Base-by-base conservation (phyloP, 345 rosid species). In the Euphorbia peplus region DNA sequence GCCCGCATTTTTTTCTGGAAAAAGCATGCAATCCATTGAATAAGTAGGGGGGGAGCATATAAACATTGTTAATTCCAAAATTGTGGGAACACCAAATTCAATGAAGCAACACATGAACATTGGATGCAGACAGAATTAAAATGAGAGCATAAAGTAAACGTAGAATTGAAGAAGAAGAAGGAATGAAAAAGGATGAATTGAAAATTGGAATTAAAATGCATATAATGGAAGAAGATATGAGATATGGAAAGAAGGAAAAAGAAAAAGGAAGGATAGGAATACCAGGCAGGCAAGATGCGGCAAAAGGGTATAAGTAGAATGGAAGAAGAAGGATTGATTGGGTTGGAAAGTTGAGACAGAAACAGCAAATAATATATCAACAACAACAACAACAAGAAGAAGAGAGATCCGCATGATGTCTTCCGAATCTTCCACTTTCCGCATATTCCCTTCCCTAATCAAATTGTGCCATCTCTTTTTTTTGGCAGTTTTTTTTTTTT, bases 391-490 rank as follows among this genome's bases (percentile, higher is more conserved):
- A 69, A 68, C 16, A 46, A 52, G 46, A 42, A n/a, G n/a, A 37
- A 46, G 39, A 30, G 60, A 69, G 78, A 75, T 75, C 65, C 70
- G 60, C 25, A 54, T 29, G 24, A 14, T 14, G n/a, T 12, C 14
- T 1, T 42, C 15, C 66, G 78, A 69, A 75, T 69, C 78, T 74
- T 64, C 73, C 70, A 3, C 26, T 0, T 24, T 58, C 35, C 39
- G 77, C 68, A 73, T 73, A 73, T 73, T 62, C 72, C 59, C 16
- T 18, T 28, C 3, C n/a, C 56, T 25, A 50, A n/a, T 44, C 5
- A 67, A 44, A 29, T 13, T 47, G 35, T 13, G 66, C 64, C 65
- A 59, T 61, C 11, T 18, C 1, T 4, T 39, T 44, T 19, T 25
- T 6, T 18, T 16, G 25, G 5, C 26, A 5, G 6, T 47, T 47